Conservation (phyloP, 345 rosid genomes). For the Sonneratia alba region DNA sequence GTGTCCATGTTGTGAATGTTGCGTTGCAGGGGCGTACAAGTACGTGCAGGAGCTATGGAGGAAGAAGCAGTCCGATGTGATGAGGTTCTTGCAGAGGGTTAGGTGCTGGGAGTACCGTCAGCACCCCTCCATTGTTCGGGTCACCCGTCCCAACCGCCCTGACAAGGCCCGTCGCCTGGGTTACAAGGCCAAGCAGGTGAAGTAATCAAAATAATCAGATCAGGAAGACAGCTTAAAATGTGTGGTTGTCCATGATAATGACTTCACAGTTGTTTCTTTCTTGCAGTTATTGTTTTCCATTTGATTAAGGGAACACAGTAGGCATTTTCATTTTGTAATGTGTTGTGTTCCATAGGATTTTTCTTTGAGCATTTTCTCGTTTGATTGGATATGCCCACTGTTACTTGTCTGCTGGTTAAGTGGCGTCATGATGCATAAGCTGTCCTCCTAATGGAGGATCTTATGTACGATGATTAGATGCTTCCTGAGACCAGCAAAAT, state of each 20-base stretch:
- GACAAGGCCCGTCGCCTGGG: conserved; percentile 98
- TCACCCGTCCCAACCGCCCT: conserved; percentile 83
- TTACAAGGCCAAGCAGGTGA: conserved; percentile 97
- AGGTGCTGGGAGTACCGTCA: conserved; percentile 99
- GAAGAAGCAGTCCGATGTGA: conserved; percentile 98
- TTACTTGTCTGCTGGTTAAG: conserved; percentile 19
- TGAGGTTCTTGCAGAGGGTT: conserved; percentile 94
- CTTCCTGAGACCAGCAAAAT: conserved; percentile 27
- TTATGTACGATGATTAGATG: conserved; percentile 18
- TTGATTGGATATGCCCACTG: not conserved
- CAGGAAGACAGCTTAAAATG: not conserved
- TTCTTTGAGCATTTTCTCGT: no score
- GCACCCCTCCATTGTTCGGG: conserved; percentile 86
- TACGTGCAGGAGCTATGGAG: conserved; percentile 98
- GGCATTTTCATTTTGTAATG: no score
- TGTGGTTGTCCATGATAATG: not conserved
- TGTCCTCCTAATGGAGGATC: conserved; percentile 5
- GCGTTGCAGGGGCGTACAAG: conserved; percentile 72
- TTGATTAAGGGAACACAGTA: no score
- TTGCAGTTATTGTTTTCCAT: not conserved
- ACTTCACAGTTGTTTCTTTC: not conserved
- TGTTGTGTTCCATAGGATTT: not conserved
- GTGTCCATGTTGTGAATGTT: not conserved
- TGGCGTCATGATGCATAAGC: conserved; percentile 16
- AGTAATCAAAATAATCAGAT: not conserved